Conservation (phyloP, 768 basidiomycete genomes). For the Russula griseocarnosa region DNA sequence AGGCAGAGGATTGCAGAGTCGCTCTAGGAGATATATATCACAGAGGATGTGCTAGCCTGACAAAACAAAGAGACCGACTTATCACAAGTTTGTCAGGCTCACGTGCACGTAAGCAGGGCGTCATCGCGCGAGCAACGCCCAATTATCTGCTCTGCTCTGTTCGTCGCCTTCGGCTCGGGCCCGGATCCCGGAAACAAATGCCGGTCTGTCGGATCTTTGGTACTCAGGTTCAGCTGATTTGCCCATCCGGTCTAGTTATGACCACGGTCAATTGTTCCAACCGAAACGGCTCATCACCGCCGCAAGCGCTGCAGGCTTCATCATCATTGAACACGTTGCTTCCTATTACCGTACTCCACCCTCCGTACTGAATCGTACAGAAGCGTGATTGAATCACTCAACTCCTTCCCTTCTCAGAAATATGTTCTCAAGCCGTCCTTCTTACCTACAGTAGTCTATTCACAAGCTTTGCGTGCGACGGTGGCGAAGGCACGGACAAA, state of each 20-base stretch:
- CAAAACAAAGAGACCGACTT: neutral
- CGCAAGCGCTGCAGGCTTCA: neutral
- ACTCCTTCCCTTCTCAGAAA: no score
- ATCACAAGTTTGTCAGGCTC: neutral
- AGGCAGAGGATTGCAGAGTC: no score
- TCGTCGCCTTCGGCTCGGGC: neutral
- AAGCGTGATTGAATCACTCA: neutral
- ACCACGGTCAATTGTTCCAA: neutral
- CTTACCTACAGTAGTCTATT: no score
- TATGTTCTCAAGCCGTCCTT: no score
- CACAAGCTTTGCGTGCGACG: no score
- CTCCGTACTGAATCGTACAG: neutral
- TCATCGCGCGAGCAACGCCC: no score
- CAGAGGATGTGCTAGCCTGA: neutral
- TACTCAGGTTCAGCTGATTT: neutral
- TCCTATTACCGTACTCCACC: neutral
- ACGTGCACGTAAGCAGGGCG: neutral
- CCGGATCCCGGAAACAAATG: neutral
- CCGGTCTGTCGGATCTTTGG: neutral
- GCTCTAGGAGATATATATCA: neutral
- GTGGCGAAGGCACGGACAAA: no score
- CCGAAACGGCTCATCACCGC: neutral
- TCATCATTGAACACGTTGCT: neutral
- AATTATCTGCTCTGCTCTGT: no score
- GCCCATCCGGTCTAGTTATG: no score